Evolutionary conservation across 805 yeast genomes (phyloP), one percentile per base, ranked within the genome.

Genomic region (Zygotorulaspora chibaensis): DNA sequence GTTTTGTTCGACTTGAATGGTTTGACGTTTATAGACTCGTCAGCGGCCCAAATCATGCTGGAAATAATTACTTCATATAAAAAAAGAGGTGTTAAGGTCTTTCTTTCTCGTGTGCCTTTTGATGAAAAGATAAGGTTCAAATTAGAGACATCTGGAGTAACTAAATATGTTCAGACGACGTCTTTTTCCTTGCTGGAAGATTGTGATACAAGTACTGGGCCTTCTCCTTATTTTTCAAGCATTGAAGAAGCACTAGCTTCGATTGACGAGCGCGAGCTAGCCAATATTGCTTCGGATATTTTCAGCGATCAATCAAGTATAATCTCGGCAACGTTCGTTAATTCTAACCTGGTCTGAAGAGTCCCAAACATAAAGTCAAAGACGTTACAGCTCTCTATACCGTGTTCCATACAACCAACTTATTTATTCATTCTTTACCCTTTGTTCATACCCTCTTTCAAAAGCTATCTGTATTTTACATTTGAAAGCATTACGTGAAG

Each of bases 1-100:
- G 71, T 88, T n/a, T 70, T 89, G 1, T 77, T 88, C 55, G 96
- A 88, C 56, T 65, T 90, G 51, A 75, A 82, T 45, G 96, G 96
- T 1, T 85, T 89, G 95, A 78, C 85, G 2, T 75, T 74, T 3
- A 74, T 88, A 45, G 96, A 88, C 55, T 78, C 95, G 0, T 76
- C 87, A 0, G 95, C 96, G 0, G 81, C 86, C 0, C 89, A 86
- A 53, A 81, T 81, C 2, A 66, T 89, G 36, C 60, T 64, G 44
- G 87, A 81, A 50, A 78, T 84, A n/a, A 66, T 88, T 3, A 55
- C 63, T 2, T 67, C 72, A 11, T 87, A 87, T 59, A 68, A 67
- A n/a, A 70, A 63, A 13, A 71, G 83, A 39, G 72, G 72, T 2
- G 79, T 84, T 7, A 63, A 67, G 8, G 83, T 87, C 3, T 74